Evolutionary conservation across 306 rosid species (phyloP).

Genomic region (Vigna radiata): DNA sequence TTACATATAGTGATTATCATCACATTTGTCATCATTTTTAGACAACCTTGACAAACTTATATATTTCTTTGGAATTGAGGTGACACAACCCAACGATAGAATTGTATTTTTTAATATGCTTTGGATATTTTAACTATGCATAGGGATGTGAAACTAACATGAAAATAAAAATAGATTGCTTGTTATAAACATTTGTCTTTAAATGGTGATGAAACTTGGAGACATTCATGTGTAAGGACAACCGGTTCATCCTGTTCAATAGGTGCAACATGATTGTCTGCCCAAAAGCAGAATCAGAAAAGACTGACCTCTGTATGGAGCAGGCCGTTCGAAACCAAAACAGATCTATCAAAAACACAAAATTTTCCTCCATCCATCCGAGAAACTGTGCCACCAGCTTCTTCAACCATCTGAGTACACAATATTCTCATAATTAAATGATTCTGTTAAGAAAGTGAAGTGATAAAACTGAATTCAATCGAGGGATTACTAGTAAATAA

Average conservation of each 20-base stretch:
- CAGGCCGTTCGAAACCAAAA: conserved; percentile 80
- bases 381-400: conserved; percentile 87
- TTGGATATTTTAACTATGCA: conserved; percentile 49
- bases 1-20: no score
- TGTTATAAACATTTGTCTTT: not conserved
- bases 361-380: conserved; percentile 94
- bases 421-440: conserved; percentile 29
- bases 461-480: not conserved
- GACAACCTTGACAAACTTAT: no score
- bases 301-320: conserved; percentile 77
- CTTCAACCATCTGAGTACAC: conserved; percentile 75
- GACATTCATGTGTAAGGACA: conserved; percentile 4
- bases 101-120: no score
- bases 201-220: not conserved
- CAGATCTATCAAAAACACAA: conserved; percentile 92
- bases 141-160: conserved; percentile 68
- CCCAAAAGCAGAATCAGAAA: conserved; percentile 25
- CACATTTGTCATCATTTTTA: no score
- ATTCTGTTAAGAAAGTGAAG: not conserved
- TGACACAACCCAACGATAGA: no score
- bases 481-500: not conserved
- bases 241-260: not conserved
- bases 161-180: conserved; percentile 12
- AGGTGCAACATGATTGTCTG: not conserved
- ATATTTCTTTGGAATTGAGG: no score